phyloP scores from a whole-genome alignment of 2,329 filamentous ascomycete genomes.

The Madurella fahalii region DNA sequence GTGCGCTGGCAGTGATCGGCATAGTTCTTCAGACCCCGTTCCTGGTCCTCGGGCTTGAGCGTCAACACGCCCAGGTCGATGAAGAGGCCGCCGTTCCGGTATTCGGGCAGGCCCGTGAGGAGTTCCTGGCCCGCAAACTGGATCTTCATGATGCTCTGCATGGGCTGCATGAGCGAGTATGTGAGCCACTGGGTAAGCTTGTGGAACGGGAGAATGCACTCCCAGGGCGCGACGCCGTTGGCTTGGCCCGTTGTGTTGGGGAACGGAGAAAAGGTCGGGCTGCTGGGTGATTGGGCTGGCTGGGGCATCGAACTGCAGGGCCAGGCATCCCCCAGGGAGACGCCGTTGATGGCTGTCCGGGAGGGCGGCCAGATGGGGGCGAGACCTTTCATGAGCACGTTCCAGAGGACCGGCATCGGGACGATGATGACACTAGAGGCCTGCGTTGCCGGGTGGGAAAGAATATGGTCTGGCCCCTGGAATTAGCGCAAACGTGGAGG shows the following conservation, averaged over 20 bases:
- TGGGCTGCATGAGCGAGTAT: constrained; percentile 67
- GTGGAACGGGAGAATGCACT: constrained; percentile 72
- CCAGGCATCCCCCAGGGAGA: constrained; percentile 91
- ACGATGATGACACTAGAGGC: constrained; percentile 86
- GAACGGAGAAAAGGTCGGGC: constrained; percentile 50
- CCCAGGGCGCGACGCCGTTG: constrained; percentile 59
- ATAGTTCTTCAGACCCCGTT: constrained; percentile 44
- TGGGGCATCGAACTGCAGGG: constrained; percentile 77
- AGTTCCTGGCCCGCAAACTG: constrained; percentile 51
- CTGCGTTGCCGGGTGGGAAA: constrained; percentile 84
- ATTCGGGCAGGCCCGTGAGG: constrained; percentile 66
- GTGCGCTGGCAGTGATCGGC: constrained; percentile 66
- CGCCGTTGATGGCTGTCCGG: constrained; percentile 80
- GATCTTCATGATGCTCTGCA: constrained; percentile 48
- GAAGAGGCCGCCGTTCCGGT: constrained; percentile 67
- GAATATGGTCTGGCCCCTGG: constrained; percentile 69
- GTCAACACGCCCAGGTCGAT: constrained; percentile 54
- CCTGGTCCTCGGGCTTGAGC: constrained; percentile 43
- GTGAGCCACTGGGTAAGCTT: constrained; percentile 86
- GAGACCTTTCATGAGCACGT: constrained; percentile 81
- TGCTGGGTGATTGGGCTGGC: constrained; percentile 36
- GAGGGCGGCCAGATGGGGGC: constrained; percentile 84
- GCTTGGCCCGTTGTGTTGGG: constrained; percentile 34
- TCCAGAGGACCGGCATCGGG: constrained; percentile 83
- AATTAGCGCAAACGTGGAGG: constrained; percentile 20